Conservation (phyloP, 2,329 filamentous ascomycete species). For the Cladosporium velox region DNA sequence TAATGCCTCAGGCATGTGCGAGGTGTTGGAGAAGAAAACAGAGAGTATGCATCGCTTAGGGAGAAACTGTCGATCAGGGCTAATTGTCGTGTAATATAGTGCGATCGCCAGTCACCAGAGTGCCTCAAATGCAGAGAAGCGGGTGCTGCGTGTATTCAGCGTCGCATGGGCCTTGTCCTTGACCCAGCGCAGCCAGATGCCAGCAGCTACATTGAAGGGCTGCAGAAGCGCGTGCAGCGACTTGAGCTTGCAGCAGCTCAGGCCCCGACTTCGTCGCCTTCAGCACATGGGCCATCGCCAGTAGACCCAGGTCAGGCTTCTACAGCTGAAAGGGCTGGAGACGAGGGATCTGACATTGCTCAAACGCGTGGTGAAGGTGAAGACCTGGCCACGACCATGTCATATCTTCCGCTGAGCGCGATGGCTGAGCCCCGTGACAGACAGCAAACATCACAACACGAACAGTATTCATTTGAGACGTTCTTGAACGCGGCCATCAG, state of each 20-base stretch:
- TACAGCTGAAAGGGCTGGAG: background rate
- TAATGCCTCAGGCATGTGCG: constrained; percentile 18
- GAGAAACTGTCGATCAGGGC: background rate
- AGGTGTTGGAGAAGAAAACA: constrained; percentile 15
- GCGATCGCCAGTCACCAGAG: background rate
- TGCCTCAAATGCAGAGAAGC: constrained; percentile 12
- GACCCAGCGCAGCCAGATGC: constrained; percentile 13
- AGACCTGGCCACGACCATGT: background rate
- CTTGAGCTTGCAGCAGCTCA: background rate
- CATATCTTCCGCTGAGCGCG: constrained; percentile 10
- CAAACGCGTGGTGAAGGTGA: background rate
- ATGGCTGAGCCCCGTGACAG: constrained; percentile 12
- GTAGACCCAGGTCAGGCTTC: background rate
- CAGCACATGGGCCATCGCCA: background rate
- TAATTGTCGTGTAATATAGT: background rate
- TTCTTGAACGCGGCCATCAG: constrained; percentile 10
- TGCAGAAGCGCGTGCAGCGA: constrained; percentile 4
- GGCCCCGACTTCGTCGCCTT: background rate
- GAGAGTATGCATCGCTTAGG: background rate
- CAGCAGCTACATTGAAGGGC: constrained; percentile 11
- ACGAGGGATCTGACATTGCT: background rate
- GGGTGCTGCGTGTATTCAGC: constrained; percentile 8
- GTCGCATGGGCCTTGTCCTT: constrained; percentile 10
- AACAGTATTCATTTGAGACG: constrained; percentile 14
- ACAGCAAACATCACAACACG: constrained; percentile 11